These are phyloP conservation scores for Tetrapyrgos nigripes DNA, from an alignment of 1,284 basidiomycete species.

Conservation along the genomic window DNA sequence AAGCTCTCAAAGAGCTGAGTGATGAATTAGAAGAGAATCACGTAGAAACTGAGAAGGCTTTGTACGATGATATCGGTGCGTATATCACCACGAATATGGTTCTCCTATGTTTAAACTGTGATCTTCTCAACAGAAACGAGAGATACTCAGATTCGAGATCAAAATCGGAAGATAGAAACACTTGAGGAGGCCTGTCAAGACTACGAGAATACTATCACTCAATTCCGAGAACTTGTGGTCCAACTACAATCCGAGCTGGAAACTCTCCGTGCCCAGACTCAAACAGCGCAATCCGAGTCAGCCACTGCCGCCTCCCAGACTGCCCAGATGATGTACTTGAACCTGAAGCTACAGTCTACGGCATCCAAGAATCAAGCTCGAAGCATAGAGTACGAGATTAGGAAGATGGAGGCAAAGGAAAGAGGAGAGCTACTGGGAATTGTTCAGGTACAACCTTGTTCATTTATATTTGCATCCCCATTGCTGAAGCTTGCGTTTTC, in stretches of 20 bases:
- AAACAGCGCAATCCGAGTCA: conserved; percentile 83
- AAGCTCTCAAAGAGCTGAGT: conserved; percentile 93
- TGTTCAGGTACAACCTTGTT: conserved; percentile 54
- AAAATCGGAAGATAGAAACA: conserved; percentile 63
- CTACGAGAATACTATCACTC: conserved; percentile 85
- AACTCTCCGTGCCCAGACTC: conserved; percentile 79
- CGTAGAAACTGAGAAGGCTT: conserved; percentile 89
- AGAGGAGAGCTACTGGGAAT: conserved; percentile 78
- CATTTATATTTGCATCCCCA: conserved; percentile 1
- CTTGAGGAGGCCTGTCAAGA: conserved; percentile 86
- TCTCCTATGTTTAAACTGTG: not conserved
- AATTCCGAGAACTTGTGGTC: conserved; percentile 90
- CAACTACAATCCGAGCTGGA: conserved; percentile 90
- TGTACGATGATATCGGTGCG: conserved; percentile 90
- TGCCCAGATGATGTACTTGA: conserved; percentile 88
- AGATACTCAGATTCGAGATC: conserved; percentile 74
- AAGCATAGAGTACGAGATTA: conserved; percentile 87
- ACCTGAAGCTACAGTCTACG: conserved; percentile 90
- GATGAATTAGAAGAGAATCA: conserved; percentile 99
- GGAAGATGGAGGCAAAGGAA: conserved; percentile 84
- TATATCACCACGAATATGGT: too few relatives aligned
- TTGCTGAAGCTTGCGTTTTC: not conserved
- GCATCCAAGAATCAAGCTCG: conserved; percentile 90
- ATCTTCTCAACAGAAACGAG: conserved; percentile 61
- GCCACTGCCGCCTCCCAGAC: conserved; percentile 78